Base-by-base conservation (phyloP, 2,329 filamentous ascomycete species). In the Harringtonia lauricola region DNA sequence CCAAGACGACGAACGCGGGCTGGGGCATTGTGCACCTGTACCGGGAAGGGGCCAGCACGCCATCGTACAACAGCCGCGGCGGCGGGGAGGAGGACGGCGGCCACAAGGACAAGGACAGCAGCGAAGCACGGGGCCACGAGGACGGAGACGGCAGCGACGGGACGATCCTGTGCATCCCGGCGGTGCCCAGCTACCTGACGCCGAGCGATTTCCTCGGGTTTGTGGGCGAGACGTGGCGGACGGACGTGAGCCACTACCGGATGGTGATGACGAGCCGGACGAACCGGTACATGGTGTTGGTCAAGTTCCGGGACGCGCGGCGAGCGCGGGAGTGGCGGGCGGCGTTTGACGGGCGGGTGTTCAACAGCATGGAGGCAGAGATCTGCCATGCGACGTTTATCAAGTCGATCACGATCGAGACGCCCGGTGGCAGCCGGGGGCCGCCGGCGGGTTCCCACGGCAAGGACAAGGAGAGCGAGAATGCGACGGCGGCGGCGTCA, bases 21-120 rank as follows among this genome's bases (percentile, higher is more conserved):
- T 95, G 87, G 83, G 92, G 92, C 2, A 79, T 96, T 14, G 88
- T 98, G 2, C 92, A 95, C 60, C 74, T 98, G 24, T 98, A 95
- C 60, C 78, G 89, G 10, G 90, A 96, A 61, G 76, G 76, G 2
- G 77, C 33, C 17, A 31, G 13, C 12, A 9, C 24, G 41, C 45
- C 48, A 19, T 15, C 34, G 38, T 18, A 19, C n/a, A 10, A 28
- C 5, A 28, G 24, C 26, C 26, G 28, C 13, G 47, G 44, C 10
- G 40, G 36, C 15, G n/a, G n/a, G n/a, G n/a, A n/a, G n/a, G n/a
- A n/a, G n/a, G n/a, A n/a, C n/a, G n/a, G n/a, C n/a, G n/a, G n/a
- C n/a, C 56, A 51, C n/a, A 54, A 55, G 26, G 57, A 51, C 41
- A 44, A 45, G 18, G 50, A 55, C 26, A 54, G 52, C n/a, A 59